These are phyloP conservation scores for Pichia sp. DNA, from an alignment of 1,139 yeast species.

Conservation along the genomic window DNA sequence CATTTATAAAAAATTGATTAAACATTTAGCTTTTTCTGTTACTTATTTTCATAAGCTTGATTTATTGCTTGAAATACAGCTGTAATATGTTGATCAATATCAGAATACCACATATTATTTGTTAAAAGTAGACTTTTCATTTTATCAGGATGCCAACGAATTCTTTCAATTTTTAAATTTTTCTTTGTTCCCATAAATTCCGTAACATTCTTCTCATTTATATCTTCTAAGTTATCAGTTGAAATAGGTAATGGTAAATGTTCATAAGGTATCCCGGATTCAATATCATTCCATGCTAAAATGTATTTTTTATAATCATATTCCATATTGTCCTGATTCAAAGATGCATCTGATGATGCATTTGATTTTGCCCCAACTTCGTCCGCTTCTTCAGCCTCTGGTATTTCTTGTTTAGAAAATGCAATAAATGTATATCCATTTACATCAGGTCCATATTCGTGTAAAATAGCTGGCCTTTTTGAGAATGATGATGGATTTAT, in stretches of 20 bases:
- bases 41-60: conserved; percentile 29
- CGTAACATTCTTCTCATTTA: conserved; percentile 19
- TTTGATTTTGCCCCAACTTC: neutral
- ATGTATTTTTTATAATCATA: conserved; percentile 25
- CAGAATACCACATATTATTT: conserved; percentile 3
- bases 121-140: conserved; percentile 24
- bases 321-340: neutral
- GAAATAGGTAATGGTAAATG: conserved; percentile 21
- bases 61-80: conserved; percentile 36
- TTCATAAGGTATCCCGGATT: conserved; percentile 3
- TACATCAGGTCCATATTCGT: conserved; percentile 32
- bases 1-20: too few species aligned
- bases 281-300: conserved; percentile 26
- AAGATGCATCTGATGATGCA: neutral
- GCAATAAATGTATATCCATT: conserved; percentile 32
- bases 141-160: conserved; percentile 69
- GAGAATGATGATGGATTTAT: neutral
- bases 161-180: conserved; percentile 41
- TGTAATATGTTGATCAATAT: conserved; percentile 26
- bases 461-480: conserved; percentile 1
- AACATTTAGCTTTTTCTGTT: neutral
- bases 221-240: conserved; percentile 15
- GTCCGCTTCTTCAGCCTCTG: neutral
- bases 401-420: conserved; percentile 15
- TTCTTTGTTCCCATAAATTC: conserved; percentile 24